A percentile compares a stretch with the other conserved stretches of the same genome.
phyloP scores from a whole-genome alignment of 2,329 filamentous ascomycete genomes.

The Fusarium sp. region DNA sequence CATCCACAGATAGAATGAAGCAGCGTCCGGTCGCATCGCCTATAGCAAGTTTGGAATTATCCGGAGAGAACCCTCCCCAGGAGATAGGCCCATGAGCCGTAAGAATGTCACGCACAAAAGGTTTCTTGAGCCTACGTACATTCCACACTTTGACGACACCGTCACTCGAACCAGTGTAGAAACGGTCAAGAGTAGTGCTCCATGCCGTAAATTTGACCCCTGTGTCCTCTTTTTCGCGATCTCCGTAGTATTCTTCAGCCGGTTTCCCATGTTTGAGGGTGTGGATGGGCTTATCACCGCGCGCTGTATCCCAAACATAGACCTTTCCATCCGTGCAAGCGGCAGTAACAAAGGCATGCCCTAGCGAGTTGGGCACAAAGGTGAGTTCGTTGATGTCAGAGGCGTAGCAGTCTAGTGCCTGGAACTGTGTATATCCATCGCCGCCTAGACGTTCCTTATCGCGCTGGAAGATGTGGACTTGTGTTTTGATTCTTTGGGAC shows the following conservation, averaged over 20 bases:
- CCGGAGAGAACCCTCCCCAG: conserved; percentile 69
- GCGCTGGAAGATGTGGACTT: conserved; percentile 67
- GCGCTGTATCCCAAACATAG: conserved; percentile 73
- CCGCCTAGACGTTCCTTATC: conserved; percentile 47
- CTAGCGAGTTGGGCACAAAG: conserved; percentile 66
- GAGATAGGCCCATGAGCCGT: conserved; percentile 69
- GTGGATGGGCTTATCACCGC: conserved; percentile 68
- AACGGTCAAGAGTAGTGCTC: conserved; percentile 67
- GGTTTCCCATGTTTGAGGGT: conserved; percentile 65
- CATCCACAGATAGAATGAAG: conserved; percentile 66
- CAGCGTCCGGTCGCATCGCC: conserved; percentile 73
- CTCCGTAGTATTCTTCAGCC: conserved; percentile 56
- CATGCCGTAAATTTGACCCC: conserved; percentile 75
- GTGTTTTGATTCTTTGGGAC: conserved; percentile 63
- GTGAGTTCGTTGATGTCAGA: conserved; percentile 74
- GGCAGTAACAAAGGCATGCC: conserved; percentile 68
- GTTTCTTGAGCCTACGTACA: conserved; percentile 60
- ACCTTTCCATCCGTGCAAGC: conserved; percentile 72
- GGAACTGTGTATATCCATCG: conserved; percentile 58
- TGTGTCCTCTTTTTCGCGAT: conserved; percentile 68
- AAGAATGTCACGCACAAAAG: conserved; percentile 66
- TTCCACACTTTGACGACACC: conserved; percentile 75
- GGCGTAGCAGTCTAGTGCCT: conserved; percentile 70
- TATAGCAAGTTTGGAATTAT: conserved; percentile 67
- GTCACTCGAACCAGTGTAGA: conserved; percentile 75